Evolutionary conservation across 306 rosid genomes (phyloP).

Genomic region (Datisca glomerata): DNA sequence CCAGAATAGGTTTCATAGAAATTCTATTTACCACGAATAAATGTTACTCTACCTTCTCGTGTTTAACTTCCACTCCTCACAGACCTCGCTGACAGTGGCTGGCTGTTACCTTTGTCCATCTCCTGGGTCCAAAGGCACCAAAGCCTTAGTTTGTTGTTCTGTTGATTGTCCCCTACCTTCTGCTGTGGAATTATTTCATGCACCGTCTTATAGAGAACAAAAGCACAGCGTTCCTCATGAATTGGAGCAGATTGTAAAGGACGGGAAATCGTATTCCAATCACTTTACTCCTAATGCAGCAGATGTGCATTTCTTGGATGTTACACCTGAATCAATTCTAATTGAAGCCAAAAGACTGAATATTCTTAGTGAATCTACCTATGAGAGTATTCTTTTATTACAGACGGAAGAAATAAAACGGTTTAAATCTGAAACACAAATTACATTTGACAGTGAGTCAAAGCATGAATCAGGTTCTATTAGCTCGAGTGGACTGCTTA

Average conservation of each 20-base stretch:
- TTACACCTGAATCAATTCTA: slow-evolving; percentile 39
- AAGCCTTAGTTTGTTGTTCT: slow-evolving; percentile 60
- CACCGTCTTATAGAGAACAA: slow-evolving; percentile 15
- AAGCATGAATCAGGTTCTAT: slow-evolving; percentile 25
- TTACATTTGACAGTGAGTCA: slow-evolving; percentile 16
- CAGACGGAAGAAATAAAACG: slow-evolving; percentile 53
- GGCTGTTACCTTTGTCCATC: slow-evolving; percentile 94
- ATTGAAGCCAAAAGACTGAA: slow-evolving; percentile 53
- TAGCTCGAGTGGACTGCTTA: slow-evolving; percentile 30
- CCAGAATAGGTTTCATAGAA: background rate
- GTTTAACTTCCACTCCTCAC: background rate
- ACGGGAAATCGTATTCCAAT: slow-evolving; percentile 34
- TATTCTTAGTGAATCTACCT: slow-evolving; percentile 53
- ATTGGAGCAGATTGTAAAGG: slow-evolving; percentile 33
- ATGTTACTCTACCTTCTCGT: background rate
- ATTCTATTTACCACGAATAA: background rate
- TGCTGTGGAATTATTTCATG: slow-evolving; percentile 25
- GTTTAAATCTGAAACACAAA: slow-evolving; percentile 45
- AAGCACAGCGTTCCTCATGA: slow-evolving; percentile 22
- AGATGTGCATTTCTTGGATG: slow-evolving; percentile 58
- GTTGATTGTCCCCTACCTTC: slow-evolving; percentile 53
- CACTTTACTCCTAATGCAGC: slow-evolving; percentile 34
- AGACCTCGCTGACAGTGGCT: slow-evolving; percentile 80
- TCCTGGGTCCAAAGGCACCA: slow-evolving; percentile 74
- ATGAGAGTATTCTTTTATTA: slow-evolving; percentile 30